Evolutionary conservation across 192 early-diverging fungal genomes (phyloP).

Genomic region (Coemansia sp.): DNA sequence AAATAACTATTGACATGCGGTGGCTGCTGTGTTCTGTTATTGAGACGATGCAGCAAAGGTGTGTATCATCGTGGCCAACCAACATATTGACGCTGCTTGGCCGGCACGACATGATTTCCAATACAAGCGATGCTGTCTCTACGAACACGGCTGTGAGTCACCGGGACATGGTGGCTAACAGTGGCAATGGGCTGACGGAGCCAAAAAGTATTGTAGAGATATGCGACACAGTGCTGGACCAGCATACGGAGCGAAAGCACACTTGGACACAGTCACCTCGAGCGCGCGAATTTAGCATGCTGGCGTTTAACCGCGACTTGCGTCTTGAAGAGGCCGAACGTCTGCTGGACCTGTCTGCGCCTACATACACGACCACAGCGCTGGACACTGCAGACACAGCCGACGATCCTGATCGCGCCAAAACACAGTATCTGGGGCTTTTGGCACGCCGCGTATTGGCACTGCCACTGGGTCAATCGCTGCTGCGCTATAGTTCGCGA

Average conservation of each 20-base stretch:
- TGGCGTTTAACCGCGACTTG: constrained; percentile 36
- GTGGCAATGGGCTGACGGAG: not conserved
- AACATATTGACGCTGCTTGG: constrained; percentile 28
- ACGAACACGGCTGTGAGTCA: not conserved
- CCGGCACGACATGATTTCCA: constrained; percentile 38
- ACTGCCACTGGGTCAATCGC: constrained; percentile 64
- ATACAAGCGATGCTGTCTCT: constrained; percentile 8
- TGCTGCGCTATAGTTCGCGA: constrained; percentile 66
- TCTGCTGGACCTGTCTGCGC: constrained; percentile 14
- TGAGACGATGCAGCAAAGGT: constrained; percentile 9
- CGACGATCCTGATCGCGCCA: constrained; percentile 14
- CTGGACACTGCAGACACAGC: not conserved
- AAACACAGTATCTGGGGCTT: constrained; percentile 19
- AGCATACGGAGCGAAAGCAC: not conserved
- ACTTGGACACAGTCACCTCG: constrained; percentile 3
- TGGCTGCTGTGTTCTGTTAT: constrained; percentile 29
- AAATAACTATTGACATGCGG: constrained; percentile 27
- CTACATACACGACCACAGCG: constrained; percentile 6
- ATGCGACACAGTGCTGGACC: constrained; percentile 17
- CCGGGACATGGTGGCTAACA: not conserved
- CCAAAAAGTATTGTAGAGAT: constrained; percentile 16
- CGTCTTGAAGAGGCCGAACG: constrained; percentile 35
- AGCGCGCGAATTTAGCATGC: constrained; percentile 17
- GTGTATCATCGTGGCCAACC: constrained; percentile 25
- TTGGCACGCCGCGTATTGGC: constrained; percentile 59